A percentile compares a stretch with the other conserved stretches of the same genome.
Evolutionary conservation across 768 basidiomycete species (phyloP).

Genomic region (Crucibulum laeve): DNA sequence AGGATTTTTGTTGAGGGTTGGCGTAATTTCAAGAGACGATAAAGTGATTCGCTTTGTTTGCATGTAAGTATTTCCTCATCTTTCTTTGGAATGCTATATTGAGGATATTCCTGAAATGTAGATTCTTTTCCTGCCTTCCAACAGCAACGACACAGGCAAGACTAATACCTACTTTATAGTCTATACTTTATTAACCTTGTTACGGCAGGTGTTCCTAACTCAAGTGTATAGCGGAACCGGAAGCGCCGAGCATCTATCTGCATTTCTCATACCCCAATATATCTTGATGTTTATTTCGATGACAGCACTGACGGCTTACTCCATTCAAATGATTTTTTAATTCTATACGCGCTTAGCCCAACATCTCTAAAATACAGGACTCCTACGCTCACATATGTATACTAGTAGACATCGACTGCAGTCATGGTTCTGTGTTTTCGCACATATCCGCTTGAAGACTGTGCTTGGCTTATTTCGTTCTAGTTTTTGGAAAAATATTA

Average conservation of each 20-base stretch:
- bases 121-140: conserved; percentile 58
- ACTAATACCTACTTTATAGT: not conserved
- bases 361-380: not conserved
- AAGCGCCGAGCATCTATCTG: conserved; percentile 53
- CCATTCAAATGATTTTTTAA: conserved; percentile 38
- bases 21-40: conserved; percentile 45
- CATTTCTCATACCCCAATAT: conserved; percentile 63
- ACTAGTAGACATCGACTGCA: not conserved
- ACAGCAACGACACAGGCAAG: conserved; percentile 55
- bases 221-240: conserved; percentile 68
- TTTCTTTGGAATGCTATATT: not conserved
- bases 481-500: no score
- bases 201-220: conserved; percentile 50
- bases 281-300: conserved; percentile 47
- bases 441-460: no score
- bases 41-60: conserved; percentile 63
- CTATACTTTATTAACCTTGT: not conserved
- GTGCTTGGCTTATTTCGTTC: no score
- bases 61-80: conserved; percentile 42
- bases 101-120: conserved; percentile 13
- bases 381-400: not conserved
- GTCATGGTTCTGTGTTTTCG: no score
- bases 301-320: conserved; percentile 44
- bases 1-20: conserved; percentile 36
- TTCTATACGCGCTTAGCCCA: not conserved